These are phyloP conservation scores for Seiridium cupressi DNA, from an alignment of 2,329 filamentous ascomycete species.

Conservation along the genomic window DNA sequence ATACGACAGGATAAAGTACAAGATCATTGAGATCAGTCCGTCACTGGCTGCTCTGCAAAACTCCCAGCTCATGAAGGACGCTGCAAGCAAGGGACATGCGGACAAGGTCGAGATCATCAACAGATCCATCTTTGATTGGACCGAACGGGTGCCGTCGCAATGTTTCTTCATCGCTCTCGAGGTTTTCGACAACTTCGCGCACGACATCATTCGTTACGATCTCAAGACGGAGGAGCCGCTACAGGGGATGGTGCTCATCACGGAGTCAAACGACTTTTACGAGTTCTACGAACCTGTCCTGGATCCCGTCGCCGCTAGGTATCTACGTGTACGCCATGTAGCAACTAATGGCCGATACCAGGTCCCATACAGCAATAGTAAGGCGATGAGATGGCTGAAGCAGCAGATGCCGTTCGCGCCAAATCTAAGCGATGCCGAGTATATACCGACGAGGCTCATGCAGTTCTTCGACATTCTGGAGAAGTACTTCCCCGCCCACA, in stretches of 20 bases:
- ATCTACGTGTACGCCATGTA: constrained; percentile 78
- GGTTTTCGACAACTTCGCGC: constrained; percentile 97
- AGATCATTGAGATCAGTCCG: constrained; percentile 92
- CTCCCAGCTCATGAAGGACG: constrained; percentile 64
- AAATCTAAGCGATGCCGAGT: constrained; percentile 82
- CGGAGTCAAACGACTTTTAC: constrained; percentile 83
- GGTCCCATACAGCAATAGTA: constrained; percentile 55
- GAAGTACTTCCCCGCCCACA: constrained; percentile 84
- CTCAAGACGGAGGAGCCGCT: constrained; percentile 75
- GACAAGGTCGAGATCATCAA: constrained; percentile 94
- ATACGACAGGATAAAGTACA: constrained; percentile 89
- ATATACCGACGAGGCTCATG: constrained; percentile 92
- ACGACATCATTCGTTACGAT: constrained; percentile 93
- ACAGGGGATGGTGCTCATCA: constrained; percentile 86
- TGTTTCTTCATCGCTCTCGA: constrained; percentile 98
- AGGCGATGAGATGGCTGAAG: constrained; percentile 59
- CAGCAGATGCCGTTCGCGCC: constrained; percentile 66
- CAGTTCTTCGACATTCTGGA: constrained; percentile 93
- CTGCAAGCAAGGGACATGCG: constrained; percentile 71
- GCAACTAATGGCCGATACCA: constrained; percentile 66
- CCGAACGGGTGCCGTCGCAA: constrained; percentile 79
- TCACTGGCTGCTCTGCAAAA: constrained; percentile 77
- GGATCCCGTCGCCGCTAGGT: constrained; percentile 80
- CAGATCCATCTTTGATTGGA: constrained; percentile 92
- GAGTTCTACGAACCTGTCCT: constrained; percentile 85